Percentiles rank a stretch among this genome's conserved stretches.
These are phyloP conservation scores for Tetradesmus obliquus DNA, from an alignment of 139 green algal species.

Conservation along the genomic window DNA sequence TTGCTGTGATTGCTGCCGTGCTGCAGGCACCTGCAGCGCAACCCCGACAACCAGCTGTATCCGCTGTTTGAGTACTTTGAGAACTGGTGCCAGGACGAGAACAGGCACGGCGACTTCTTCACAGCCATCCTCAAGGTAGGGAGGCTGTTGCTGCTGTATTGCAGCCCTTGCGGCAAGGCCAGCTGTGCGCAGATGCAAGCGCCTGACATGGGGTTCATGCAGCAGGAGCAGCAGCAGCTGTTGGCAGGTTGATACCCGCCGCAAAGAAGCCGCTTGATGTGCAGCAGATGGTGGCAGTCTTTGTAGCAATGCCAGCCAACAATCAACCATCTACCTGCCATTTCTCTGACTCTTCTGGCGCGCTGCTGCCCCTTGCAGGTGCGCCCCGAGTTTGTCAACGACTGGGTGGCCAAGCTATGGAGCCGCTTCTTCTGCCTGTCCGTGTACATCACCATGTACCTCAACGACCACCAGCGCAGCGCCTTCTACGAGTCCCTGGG, in stretches of 20 bases:
- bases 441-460: slow-evolving; percentile 99
- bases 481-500: slow-evolving; percentile 95
- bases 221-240: no score
- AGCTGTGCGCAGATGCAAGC: no score
- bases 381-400: slow-evolving; percentile 86
- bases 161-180: neutral
- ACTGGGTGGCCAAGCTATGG: slow-evolving; percentile 85
- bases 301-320: no score
- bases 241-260: no score
- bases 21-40: slow-evolving; percentile 77
- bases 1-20: neutral
- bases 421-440: slow-evolving; percentile 98
- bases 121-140: slow-evolving; percentile 64
- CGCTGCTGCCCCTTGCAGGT: slow-evolving; percentile 45
- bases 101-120: slow-evolving; percentile 77
- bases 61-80: slow-evolving; percentile 99
- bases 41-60: slow-evolving; percentile 98
- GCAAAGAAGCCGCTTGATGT: no score
- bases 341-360: neutral
- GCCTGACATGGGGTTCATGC: no score
- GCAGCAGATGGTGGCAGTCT: no score
- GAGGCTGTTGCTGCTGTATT: neutral
- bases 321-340: no score
- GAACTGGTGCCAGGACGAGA: slow-evolving; percentile 99
- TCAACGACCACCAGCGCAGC: slow-evolving; percentile 95